Base-by-base conservation (phyloP, 2,329 filamentous ascomycete species). In the Arachnomyces sp. region DNA sequence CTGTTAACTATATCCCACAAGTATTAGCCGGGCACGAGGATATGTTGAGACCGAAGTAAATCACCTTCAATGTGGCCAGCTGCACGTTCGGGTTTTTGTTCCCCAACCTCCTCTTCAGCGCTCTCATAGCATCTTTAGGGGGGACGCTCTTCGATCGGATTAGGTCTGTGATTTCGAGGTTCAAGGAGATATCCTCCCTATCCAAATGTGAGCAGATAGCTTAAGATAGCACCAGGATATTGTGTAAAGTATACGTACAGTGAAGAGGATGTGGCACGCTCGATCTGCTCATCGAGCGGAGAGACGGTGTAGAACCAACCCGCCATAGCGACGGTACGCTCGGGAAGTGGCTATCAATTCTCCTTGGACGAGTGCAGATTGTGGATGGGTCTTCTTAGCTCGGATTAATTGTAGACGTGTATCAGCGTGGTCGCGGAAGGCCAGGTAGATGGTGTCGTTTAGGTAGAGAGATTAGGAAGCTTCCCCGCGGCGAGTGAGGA, bases 11-110 rank as follows among this genome's bases (percentile, higher is more conserved):
- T n/a, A 11, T 28, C 45, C 28, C 37, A 37, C 48, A 39, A 20
- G 28, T 17, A 25, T 30, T 15, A 33, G 9, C n/a, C 20, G 13
- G 14, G 14, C 35, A 32, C 25, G 6, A 25, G 5, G 33, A n/a
- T 14, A 20, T 14, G 18, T 31, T 32, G 39, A 18, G 17, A 32
- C 20, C n/a, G 5, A 36, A 30, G 34, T 13, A 25, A 25, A 5
- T 43, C 73, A 92, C 87, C 64, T 92, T 93, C 40, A 98, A 69
- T n/a, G 92, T 84, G 53, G 89, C 92, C 28, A 98, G 73, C 69
- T 98, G 92, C 28, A 92, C 82, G 63, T 98, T 98, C 28, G 92
- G 92, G 59, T 98, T 98, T 73, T 89, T 94, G 72, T 94, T 88
- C 65, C 86, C 88, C 71, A 98, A 88, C 61, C 92, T 82, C 60